Base-by-base conservation (phyloP, 768 basidiomycete genomes). In the Lactarius pseudohatsudake region DNA sequence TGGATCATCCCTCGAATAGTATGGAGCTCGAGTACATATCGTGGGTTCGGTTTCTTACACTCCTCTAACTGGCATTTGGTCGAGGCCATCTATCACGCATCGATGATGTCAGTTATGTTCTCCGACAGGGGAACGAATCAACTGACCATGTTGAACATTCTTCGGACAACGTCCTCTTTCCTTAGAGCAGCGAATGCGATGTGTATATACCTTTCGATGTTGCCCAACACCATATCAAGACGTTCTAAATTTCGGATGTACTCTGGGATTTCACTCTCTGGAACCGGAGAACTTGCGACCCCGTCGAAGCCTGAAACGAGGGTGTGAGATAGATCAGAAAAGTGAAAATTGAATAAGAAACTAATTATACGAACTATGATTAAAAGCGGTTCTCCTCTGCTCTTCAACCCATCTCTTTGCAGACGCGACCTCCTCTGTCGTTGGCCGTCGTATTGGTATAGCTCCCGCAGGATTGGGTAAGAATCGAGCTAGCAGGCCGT, bases 1-100 rank as follows among this genome's bases (percentile, higher is more conserved):
- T 69, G 67, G 36, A 69, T 69, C 69, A 70, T 70, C 38, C 59
- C 57, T 13, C 69, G 69, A 36, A 70, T 67, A 5, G 67, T 68
- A 54, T 70, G 67, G 20, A 70, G 67, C 32, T 70, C 69, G 4
- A 70, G 63, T 4, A 70, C 43, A 20, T 58, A 68, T 53, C 69
- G 67, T 3, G 69, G 69, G 18, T 64, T 65, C 0, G 56, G 45
- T 15, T 54, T 68, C 28, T 61, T 50, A 13, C 60, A n/a, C 38
- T 70, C 63, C 8, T 65, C 59, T 20, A 64, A n/a, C 64, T 70
- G 69, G 53, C 18, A 28, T 58, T 59, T 69, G 7, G 66, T 36
- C 10, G 67, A 62, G 43, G 61, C 59, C 57, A 64, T 64, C 69
- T 70, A 47, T 11, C 1, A 55, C 18, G 22, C 11, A 43, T 16